These are phyloP conservation scores for Cladophialophora yegresii DNA, from an alignment of 2,329 filamentous ascomycete genomes.

Conservation along the genomic window DNA sequence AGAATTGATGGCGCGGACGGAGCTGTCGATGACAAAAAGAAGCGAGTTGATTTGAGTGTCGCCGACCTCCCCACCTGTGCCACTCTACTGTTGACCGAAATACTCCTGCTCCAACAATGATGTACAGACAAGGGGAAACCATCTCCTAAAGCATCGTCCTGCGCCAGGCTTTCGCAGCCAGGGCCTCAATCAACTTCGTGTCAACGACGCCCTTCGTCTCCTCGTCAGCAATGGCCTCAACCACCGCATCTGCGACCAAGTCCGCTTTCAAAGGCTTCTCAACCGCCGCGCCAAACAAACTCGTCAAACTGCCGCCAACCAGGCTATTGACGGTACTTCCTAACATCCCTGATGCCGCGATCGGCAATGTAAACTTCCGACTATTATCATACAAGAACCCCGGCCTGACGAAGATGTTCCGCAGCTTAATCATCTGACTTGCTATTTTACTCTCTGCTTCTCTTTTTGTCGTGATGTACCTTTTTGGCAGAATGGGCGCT, in stretches of 20 bases:
- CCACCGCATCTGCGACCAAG: constrained; percentile 80
- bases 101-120: background rate
- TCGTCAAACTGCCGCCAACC: constrained; percentile 72
- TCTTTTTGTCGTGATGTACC: constrained; percentile 90
- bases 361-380: constrained; percentile 76
- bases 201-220: constrained; percentile 73
- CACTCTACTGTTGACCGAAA: background rate
- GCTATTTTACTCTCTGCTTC: constrained; percentile 80
- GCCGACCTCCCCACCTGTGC: background rate
- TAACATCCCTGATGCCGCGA: constrained; percentile 74
- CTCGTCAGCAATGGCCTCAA: constrained; percentile 80
- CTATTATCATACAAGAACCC: constrained; percentile 88
- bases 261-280: constrained; percentile 87
- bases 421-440: constrained; percentile 70
- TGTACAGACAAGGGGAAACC: constrained; percentile 11
- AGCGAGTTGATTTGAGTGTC: constrained; percentile 2
- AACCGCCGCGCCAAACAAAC: constrained; percentile 77
- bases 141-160: constrained; percentile 74
- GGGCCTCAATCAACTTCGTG: constrained; percentile 73
- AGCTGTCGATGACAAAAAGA: background rate
- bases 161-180: constrained; percentile 83
- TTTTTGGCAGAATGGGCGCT: constrained; percentile 75
- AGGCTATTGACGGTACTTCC: constrained; percentile 75
- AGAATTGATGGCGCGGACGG: background rate
- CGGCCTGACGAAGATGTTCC: constrained; percentile 78